Evolutionary conservation across 306 rosid genomes (phyloP).

Genomic region (Prunus mongolica): DNA sequence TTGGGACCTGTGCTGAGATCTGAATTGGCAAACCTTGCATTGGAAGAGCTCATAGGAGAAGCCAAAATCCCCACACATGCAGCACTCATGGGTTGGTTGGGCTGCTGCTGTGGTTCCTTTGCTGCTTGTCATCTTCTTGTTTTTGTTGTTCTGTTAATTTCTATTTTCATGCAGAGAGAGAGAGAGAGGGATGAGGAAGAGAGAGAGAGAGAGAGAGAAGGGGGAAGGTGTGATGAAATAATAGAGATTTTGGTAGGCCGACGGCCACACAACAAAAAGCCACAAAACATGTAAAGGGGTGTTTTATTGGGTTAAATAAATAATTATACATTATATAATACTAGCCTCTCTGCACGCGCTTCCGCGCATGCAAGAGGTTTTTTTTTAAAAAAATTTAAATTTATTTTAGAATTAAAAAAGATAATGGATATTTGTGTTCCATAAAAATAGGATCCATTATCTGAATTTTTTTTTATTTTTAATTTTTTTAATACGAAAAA

Average conservation of each 20-base stretch:
- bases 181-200: background rate
- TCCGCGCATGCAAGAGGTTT: no score
- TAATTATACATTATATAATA: background rate
- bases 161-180: background rate
- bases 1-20: constrained; percentile 90
- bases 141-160: background rate
- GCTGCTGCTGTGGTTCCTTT: constrained; percentile 22
- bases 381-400: no score
- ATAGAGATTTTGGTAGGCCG: background rate
- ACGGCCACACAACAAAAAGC: constrained; percentile 39
- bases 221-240: background rate
- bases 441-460: no score
- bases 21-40: constrained; percentile 81
- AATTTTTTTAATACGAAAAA: no score
- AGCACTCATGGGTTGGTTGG: constrained; percentile 53
- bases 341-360: no score
- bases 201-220: constrained; percentile 17
- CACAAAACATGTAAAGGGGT: constrained; percentile 20
- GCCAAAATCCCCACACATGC: constrained; percentile 97
- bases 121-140: constrained; percentile 37
- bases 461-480: no score
- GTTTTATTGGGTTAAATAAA: background rate
- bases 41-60: constrained; percentile 80
- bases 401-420: no score
- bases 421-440: no score